Evolutionary conservation across 2,329 filamentous ascomycete species (phyloP).

Genomic region (Fusarium udum): DNA sequence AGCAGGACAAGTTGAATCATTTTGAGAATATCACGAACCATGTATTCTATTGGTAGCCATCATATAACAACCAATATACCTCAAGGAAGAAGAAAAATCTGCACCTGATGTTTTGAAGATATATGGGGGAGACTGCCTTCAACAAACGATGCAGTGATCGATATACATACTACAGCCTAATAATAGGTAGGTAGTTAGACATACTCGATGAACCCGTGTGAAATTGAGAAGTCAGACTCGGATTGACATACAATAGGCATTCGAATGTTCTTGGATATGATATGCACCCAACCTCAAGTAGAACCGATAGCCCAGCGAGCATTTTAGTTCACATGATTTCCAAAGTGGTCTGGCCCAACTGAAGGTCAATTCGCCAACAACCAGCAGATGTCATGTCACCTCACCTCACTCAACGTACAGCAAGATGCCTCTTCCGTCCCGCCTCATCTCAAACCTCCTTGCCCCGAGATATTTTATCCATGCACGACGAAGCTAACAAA

Average conservation of each 20-base stretch:
- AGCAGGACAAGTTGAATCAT: neutral
- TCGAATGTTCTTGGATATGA: neutral
- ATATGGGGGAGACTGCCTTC: slow-evolving; percentile 24
- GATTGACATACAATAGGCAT: neutral
- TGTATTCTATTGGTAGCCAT: neutral
- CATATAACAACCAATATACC: neutral
- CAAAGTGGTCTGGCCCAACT: slow-evolving; percentile 27
- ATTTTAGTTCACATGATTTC: slow-evolving; percentile 27
- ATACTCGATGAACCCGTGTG: neutral
- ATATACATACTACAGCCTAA: neutral
- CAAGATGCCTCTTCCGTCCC: slow-evolving; percentile 23
- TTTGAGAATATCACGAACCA: neutral
- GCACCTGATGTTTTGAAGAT: slow-evolving; percentile 27
- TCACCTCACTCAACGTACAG: slow-evolving; percentile 28
- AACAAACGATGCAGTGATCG: neutral
- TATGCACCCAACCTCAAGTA: neutral
- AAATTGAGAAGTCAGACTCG: neutral
- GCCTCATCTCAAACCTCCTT: slow-evolving; percentile 22
- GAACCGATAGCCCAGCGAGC: slow-evolving; percentile 1
- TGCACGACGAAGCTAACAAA: neutral
- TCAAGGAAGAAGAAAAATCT: neutral
- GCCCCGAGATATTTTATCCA: slow-evolving; percentile 1
- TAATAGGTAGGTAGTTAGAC: neutral
- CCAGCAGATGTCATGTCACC: slow-evolving; percentile 31
- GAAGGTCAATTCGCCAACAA: slow-evolving; percentile 24